Conservation (phyloP, 2,329 filamentous ascomycete genomes). For the Orbilia blumenaviensis region DNA sequence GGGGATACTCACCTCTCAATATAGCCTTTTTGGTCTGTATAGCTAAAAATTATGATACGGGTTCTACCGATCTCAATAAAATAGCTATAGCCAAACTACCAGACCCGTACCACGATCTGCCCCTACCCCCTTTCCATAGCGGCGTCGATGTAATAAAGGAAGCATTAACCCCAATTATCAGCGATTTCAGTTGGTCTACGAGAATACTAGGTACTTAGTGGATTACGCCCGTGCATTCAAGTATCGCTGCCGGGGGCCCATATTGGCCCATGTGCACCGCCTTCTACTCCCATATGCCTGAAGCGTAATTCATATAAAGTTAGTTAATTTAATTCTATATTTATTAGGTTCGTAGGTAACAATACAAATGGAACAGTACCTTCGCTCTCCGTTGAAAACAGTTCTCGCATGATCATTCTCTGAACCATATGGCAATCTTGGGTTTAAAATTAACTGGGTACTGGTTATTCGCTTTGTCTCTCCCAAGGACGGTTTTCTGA, state of each 20-base stretch:
- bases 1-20: too few relatives aligned
- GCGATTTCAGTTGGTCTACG: background rate
- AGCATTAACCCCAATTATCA: background rate
- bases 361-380: slow-evolving; percentile 19
- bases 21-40: too few relatives aligned
- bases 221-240: background rate
- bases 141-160: too few relatives aligned
- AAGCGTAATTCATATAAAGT: background rate
- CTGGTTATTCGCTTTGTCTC: background rate
- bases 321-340: slow-evolving; percentile 13
- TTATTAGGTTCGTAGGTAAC: background rate
- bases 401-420: background rate
- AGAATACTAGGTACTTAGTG: background rate
- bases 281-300: background rate
- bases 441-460: background rate
- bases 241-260: background rate
- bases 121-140: too few relatives aligned
- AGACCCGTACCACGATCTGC: too few relatives aligned
- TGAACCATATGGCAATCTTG: background rate
- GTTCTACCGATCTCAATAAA: too few relatives aligned
- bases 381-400: background rate
- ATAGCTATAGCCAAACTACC: too few relatives aligned
- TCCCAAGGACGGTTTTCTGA: background rate
- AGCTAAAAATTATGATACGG: too few relatives aligned
- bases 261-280: background rate